A percentile compares a stretch with the other conserved stretches of the same genome.
Evolutionary conservation across 2,329 filamentous ascomycete genomes (phyloP).

Genomic region (Trichoderma endophyticum): DNA sequence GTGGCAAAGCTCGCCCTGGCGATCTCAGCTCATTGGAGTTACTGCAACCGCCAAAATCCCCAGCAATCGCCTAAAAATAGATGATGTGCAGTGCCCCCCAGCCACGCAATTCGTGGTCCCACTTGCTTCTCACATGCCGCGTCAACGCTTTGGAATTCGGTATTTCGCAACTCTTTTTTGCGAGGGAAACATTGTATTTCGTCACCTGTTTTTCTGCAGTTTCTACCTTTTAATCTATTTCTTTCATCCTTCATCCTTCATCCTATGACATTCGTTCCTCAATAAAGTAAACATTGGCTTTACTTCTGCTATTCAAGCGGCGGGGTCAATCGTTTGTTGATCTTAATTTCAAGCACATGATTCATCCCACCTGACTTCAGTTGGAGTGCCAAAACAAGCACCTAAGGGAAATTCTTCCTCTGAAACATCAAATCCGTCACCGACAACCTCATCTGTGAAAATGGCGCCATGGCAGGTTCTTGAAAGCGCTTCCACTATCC

Average conservation of each 20-base stretch:
- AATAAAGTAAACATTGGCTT: neutral
- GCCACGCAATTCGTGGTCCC: constrained; percentile 7
- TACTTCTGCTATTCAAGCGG: neutral
- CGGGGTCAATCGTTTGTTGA: neutral
- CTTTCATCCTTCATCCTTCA: neutral
- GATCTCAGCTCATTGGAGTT: neutral
- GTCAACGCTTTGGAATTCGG: constrained; percentile 14
- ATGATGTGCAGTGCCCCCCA: constrained; percentile 1
- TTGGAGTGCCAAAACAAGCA: neutral
- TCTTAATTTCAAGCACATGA: neutral
- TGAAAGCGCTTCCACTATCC: neutral
- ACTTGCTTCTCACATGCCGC: constrained; percentile 8
- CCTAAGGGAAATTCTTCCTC: neutral
- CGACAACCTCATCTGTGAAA: neutral
- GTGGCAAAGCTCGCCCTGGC: neutral
- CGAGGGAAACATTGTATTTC: neutral
- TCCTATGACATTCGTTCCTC: neutral
- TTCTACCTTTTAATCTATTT: neutral
- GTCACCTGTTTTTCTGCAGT: neutral
- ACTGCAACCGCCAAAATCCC: neutral
- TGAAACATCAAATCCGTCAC: neutral
- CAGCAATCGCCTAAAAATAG: neutral
- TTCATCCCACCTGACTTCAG: neutral
- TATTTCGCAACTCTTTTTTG: neutral
- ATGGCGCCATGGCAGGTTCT: constrained; percentile 15